Evolutionary conservation across 2,329 filamentous ascomycete species (phyloP).

Genomic region (Exophiala lecanii-corni): DNA sequence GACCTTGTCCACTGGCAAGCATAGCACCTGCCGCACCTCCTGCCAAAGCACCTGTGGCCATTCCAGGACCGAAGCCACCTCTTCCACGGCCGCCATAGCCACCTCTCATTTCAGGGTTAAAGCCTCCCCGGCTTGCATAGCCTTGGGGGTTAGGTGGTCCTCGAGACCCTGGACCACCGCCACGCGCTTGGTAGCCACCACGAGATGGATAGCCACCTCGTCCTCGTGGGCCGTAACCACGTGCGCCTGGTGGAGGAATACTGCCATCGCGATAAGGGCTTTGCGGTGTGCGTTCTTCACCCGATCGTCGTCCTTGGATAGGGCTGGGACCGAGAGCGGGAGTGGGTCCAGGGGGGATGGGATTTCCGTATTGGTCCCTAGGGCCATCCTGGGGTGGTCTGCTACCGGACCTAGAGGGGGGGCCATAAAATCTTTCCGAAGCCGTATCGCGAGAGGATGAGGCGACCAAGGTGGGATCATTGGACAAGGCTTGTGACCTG

Average conservation of each 20-base stretch:
- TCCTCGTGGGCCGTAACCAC: conserved; percentile 48
- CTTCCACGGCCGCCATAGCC: conserved; percentile 28
- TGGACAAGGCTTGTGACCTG: conserved; percentile 16
- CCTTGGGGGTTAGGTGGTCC: conserved; percentile 35
- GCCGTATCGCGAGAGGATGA: conserved; percentile 24
- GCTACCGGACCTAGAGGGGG: conserved; percentile 29
- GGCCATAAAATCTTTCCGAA: conserved; percentile 28
- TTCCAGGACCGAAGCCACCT: conserved; percentile 20
- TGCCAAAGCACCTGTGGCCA: conserved; percentile 25
- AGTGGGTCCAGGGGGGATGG: conserved; percentile 33
- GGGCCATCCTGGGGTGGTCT: conserved; percentile 29
- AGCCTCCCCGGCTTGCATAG: conserved; percentile 38
- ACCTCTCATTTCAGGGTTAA: conserved; percentile 30
- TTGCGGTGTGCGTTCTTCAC: conserved; percentile 13
- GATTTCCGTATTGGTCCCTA: conserved; percentile 38
- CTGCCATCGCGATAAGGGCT: conserved; percentile 16
- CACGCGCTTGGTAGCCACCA: conserved; percentile 25
- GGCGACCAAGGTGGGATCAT: conserved; percentile 13
- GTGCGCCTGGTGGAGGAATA: conserved; percentile 29
- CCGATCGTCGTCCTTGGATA: conserved; percentile 13
- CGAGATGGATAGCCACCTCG: conserved; percentile 50
- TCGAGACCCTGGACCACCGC: conserved; percentile 36
- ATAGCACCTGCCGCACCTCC: conserved; percentile 42
- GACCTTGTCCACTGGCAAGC: conserved; percentile 35
- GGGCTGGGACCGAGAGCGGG: conserved; percentile 26